Base-by-base conservation (phyloP, 2,329 filamentous ascomycete genomes). In the Fragosphaeria purpurea region DNA sequence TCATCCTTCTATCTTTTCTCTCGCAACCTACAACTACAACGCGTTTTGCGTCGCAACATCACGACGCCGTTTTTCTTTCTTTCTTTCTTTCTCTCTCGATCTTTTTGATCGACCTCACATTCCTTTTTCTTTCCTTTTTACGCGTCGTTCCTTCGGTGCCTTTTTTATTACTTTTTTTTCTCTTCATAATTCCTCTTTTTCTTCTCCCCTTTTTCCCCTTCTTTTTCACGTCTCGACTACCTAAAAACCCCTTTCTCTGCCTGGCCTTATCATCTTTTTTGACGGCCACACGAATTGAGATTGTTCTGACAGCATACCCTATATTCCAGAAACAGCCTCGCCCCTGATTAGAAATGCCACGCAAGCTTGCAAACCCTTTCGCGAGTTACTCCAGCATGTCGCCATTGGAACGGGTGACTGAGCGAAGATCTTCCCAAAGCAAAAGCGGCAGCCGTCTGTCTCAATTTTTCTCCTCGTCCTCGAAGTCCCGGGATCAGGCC, bases 401-500 rank as follows among this genome's bases (percentile, higher is more conserved):
- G 54, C 65, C 67, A 49, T 62, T 65, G 56, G 76, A 78, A 64
- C 76, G 70, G 67, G 62, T 67, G 56, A 71, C 66, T 59, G 75
- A 80, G 65, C 73, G 79, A 64, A 73, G 78, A 64, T 70, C 75
- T 50, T 83, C 80, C 42, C 73, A 75, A 57, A 79, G 78, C 60
- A 88, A 86, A 68, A 77, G 80, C 48, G 50, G 53, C 64, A 89
- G 83, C 67, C 85, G 86, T 63, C 79, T 95, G 60, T 81, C 82
- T 58, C 84, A 89, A 63, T 80, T 95, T 70, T 95, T 95, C 69
- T 87, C 86, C 53, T 80, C 82, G 48, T 86, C 85, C 47, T 84
- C 86, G 57, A 91, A 89, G 72, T 85, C 85, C 58, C 89, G 85
- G 68, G 75, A 83, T 55, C 76, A 82, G 59, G 72, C 74, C 47